phyloP scores from a whole-genome alignment of 306 rosid species.

The Castanopsis chinensis region DNA sequence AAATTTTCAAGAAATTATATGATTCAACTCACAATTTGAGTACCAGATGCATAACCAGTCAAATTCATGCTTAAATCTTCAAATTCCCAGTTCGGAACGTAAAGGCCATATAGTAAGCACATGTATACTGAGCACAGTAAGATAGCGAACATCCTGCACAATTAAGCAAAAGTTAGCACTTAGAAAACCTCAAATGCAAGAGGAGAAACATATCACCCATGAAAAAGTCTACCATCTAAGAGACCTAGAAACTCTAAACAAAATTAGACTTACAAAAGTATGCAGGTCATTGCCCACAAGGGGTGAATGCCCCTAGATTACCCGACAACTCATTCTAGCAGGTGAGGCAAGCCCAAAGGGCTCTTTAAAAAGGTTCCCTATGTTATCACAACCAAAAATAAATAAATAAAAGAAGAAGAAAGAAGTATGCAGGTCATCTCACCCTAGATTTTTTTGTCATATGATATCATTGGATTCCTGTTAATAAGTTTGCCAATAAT shows the following conservation, averaged over 20 bases:
- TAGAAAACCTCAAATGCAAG: constrained; percentile 10
- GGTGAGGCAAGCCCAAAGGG: no score
- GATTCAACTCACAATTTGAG: constrained; percentile 49
- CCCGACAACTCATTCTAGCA: no score
- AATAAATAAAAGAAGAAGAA: no score
- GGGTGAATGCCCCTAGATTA: no score
- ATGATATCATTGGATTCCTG: background rate
- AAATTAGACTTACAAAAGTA: background rate
- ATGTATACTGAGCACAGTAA: constrained; percentile 59
- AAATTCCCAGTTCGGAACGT: constrained; percentile 62
- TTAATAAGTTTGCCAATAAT: background rate
- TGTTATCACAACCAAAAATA: no score
- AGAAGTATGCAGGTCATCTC: constrained; percentile 3
- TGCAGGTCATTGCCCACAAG: background rate
- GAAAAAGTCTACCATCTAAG: background rate
- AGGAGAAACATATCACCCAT: background rate
- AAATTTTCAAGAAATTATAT: background rate
- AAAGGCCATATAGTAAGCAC: constrained; percentile 57
- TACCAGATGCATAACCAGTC: constrained; percentile 28
- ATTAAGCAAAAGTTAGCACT: constrained; percentile 24
- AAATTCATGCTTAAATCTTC: constrained; percentile 23
- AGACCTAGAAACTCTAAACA: background rate
- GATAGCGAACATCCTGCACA: constrained; percentile 59
- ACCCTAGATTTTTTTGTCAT: background rate
- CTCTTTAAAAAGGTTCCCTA: no score